Percentiles rank a stretch among this genome's conserved stretches.
Evolutionary conservation across 2,329 filamentous ascomycete species (phyloP).

Genomic region (Geosmithia putterillii): DNA sequence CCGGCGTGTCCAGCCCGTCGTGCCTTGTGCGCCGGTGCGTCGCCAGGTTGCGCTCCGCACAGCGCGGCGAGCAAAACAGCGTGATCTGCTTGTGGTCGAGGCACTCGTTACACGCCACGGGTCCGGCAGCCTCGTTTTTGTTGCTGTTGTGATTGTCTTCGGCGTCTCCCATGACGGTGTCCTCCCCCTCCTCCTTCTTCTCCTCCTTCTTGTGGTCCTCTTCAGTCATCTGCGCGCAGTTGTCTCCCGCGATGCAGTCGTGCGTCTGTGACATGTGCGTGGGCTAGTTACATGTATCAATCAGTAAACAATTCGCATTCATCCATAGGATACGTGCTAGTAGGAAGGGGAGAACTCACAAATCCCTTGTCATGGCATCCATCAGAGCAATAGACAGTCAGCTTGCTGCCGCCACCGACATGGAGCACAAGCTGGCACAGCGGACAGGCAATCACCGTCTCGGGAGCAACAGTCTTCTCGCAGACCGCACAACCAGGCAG

Average conservation of each 20-base stretch:
- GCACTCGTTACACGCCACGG: constrained; percentile 29
- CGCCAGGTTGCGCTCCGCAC: constrained; percentile 27
- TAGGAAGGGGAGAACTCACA: constrained; percentile 18
- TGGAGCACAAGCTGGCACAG: constrained; percentile 30
- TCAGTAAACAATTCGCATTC: too few relatives aligned
- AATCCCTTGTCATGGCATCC: constrained; percentile 25
- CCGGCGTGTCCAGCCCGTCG: constrained; percentile 11
- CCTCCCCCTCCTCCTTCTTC: too few relatives aligned
- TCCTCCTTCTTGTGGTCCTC: constrained; percentile 26
- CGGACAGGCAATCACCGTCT: constrained; percentile 27
- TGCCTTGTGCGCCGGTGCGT: constrained; percentile 22
- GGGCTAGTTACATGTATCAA: constrained; percentile 14
- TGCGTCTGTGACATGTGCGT: constrained; percentile 25
- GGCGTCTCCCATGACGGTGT: constrained; percentile 6
- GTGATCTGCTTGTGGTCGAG: constrained; percentile 20
- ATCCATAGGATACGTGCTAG: too few relatives aligned
- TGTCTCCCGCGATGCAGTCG: constrained; percentile 25
- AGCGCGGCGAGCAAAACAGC: constrained; percentile 28
- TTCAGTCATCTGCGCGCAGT: constrained; percentile 24
- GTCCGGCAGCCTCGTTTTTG: constrained; percentile 9
- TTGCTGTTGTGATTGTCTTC: constrained; percentile 28
- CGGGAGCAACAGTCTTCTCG: constrained; percentile 15
- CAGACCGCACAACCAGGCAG: constrained; percentile 28
- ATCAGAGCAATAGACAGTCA: constrained; percentile 32
- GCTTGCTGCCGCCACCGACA: constrained; percentile 18